Conservation (phyloP, 2,329 filamentous ascomycete genomes). For the Ophiostoma fasciatum region DNA sequence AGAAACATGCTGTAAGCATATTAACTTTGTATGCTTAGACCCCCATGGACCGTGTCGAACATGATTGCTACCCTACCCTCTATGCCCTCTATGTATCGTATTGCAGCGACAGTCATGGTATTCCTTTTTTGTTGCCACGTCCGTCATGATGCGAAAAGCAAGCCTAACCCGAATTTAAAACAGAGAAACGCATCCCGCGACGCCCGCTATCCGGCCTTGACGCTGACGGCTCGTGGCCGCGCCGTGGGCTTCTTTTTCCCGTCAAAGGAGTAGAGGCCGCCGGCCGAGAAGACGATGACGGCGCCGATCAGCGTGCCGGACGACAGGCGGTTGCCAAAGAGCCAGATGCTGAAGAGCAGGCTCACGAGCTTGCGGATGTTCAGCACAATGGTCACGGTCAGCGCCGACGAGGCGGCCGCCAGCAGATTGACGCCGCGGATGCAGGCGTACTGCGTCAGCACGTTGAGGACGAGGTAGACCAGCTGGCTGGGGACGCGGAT, state of each 20-base stretch:
- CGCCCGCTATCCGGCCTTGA: slow-evolving; percentile 18
- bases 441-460: slow-evolving; percentile 83
- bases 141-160: too few species aligned
- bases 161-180: too few species aligned
- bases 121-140: too few species aligned
- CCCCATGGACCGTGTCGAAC: too few species aligned
- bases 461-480: slow-evolving; percentile 57
- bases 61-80: too few species aligned
- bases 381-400: slow-evolving; percentile 91
- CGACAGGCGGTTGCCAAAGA: slow-evolving; percentile 78
- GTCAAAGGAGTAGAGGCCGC: slow-evolving; percentile 81
- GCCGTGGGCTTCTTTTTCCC: slow-evolving; percentile 24
- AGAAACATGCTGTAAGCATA: too few species aligned
- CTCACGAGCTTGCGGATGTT: slow-evolving; percentile 93
- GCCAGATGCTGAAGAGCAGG: slow-evolving; percentile 76
- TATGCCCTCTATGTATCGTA: too few species aligned
- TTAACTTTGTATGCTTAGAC: too few species aligned
- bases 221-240: slow-evolving; percentile 15
- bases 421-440: slow-evolving; percentile 94
- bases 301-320: slow-evolving; percentile 68
- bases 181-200: too few species aligned
- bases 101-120: too few species aligned
- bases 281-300: slow-evolving; percentile 73
- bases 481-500: slow-evolving; percentile 51
- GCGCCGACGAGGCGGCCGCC: slow-evolving; percentile 71